These are phyloP conservation scores for Salix arbutifolia DNA, from an alignment of 345 rosid genomes.

Conservation along the genomic window DNA sequence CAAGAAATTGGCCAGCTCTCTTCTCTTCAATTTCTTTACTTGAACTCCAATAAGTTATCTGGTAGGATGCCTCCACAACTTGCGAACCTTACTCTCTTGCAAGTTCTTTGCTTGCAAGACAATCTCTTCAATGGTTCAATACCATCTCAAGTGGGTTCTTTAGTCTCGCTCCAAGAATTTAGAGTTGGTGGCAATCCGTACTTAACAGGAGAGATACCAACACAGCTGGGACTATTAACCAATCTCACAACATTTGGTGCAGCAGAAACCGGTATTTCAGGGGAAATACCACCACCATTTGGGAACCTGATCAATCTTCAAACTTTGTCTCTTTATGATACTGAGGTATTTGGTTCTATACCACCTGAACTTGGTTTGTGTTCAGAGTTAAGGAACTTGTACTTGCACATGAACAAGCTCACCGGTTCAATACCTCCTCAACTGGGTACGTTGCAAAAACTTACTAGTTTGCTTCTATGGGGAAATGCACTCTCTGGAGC, in stretches of 20 bases:
- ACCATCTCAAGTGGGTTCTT: slow-evolving; percentile 71
- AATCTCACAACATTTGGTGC: slow-evolving; percentile 87
- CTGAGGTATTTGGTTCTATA: slow-evolving; percentile 67
- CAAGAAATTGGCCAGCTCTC: slow-evolving; percentile 65
- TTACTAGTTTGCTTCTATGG: slow-evolving; percentile 92
- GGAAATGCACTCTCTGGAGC: slow-evolving; percentile 70
- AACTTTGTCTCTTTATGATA: slow-evolving; percentile 81
- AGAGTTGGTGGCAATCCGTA: slow-evolving; percentile 86
- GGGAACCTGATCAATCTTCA: slow-evolving; percentile 83
- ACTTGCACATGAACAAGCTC: slow-evolving; percentile 92
- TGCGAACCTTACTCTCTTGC: slow-evolving; percentile 58
- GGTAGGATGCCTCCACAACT: slow-evolving; percentile 67
- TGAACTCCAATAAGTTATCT: slow-evolving; percentile 69
- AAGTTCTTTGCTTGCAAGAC: slow-evolving; percentile 83
- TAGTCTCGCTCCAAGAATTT: slow-evolving; percentile 71
- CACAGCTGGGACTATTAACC: slow-evolving; percentile 61
- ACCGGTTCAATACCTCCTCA: slow-evolving; percentile 76
- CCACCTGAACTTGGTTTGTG: slow-evolving; percentile 80
- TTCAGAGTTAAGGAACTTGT: slow-evolving; percentile 73
- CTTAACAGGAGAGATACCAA: slow-evolving; percentile 71
- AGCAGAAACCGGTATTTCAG: slow-evolving; percentile 88
- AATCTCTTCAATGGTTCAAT: slow-evolving; percentile 77
- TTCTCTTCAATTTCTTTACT: slow-evolving; percentile 75
- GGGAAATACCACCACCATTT: slow-evolving; percentile 71
- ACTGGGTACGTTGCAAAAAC: slow-evolving; percentile 77